Base-by-base conservation (phyloP, 306 rosid genomes). In the Canavalia gladiata region DNA sequence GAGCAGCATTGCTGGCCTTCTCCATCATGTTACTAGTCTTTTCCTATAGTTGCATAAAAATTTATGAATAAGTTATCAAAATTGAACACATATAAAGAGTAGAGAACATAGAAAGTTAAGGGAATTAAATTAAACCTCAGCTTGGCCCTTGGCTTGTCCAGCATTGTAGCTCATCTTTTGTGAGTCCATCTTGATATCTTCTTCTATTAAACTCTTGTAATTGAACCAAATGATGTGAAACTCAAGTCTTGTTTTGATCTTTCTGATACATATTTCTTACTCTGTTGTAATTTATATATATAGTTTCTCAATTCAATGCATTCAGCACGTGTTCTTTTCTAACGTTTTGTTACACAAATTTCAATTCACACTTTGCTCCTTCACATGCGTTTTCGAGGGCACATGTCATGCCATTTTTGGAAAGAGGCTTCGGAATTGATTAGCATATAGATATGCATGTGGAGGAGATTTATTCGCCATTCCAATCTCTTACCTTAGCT, bases 91-190 rank as follows among this genome's bases (percentile, higher is more conserved):
- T 47, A 1, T 18, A 18, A 18, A 18, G 25, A 18, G 25, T 18
- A 30, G 34, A 49, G 11, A 33, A 1, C 0, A 10, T 10, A 5
- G 1, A 13, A 13, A 39, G 7, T 37, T 2, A 34, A n/a, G 5
- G 5, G 25, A n/a, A 28, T 4, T 6, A 3, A 13, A 25, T 4
- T 35, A 65, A 2, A 89, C 95, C 90, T 91, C 57, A 46, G 90
- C 46, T 80, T 84, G 89, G 76, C 93, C 91, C 78, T 89, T 76
- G 86, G 95, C 86, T 83, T 84, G 86, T 7, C 93, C 95, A 29
- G 84, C 93, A 6, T 84, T 42, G 78, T 82, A 87, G 84, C 83
- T 75, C 47, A 57, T 34, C 41, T 78, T 85, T 62, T 88, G 59
- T 4, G 90, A 43, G 60, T 86, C 87, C 56, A 88, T 83, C 45